Evolutionary conservation across 805 yeast genomes (phyloP), one percentile per base, ranked within the genome.

Genomic region (Zygoascus flipseniorum): DNA sequence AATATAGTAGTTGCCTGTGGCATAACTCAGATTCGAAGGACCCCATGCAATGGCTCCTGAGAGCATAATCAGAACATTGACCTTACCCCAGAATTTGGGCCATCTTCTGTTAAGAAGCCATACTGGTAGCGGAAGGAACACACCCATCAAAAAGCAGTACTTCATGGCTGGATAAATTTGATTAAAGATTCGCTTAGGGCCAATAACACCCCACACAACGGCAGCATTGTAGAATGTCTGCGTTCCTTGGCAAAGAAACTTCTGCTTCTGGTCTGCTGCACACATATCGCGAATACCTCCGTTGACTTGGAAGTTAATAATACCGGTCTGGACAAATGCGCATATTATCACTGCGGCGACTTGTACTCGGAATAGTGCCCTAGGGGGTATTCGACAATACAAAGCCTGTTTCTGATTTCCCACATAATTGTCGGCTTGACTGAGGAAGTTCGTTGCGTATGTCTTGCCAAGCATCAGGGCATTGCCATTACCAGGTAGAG

Each of bases 401-500:
- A 81, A 84, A 2, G 76, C 83, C 65, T 78, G 64, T 58, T 83
- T 83, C 68, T 77, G 79, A 62, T 82, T 83, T 3, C 75, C 66
- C 47, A 79, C 71, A 63, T 75, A 81, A 59, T 73, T 71, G 43
- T 76, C 72, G 0, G 86, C 83, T 63, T 82, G 86, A 43, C 78
- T 76, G 60, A 80, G 84, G 54, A 81, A 79, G 62, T 81, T 83
- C 62, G 74, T 75, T 23, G 85, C 86, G 56, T 73, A 76, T 16
- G 81, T 76, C 65, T 81, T 82, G 65, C 81, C 71, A 54, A 77
- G 75, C 74, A 85, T 79, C 65, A 78, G 65, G 1, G 83, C 82
- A 43, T 70, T 63, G 26, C 81, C 81, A 70, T 74, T 71, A 2
- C 82, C 86, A 4, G 87, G 86, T 16, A 80, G 71, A 48, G 83